These are phyloP conservation scores for Arabidopsis suecica DNA, from an alignment of 345 rosid species.

Conservation along the genomic window DNA sequence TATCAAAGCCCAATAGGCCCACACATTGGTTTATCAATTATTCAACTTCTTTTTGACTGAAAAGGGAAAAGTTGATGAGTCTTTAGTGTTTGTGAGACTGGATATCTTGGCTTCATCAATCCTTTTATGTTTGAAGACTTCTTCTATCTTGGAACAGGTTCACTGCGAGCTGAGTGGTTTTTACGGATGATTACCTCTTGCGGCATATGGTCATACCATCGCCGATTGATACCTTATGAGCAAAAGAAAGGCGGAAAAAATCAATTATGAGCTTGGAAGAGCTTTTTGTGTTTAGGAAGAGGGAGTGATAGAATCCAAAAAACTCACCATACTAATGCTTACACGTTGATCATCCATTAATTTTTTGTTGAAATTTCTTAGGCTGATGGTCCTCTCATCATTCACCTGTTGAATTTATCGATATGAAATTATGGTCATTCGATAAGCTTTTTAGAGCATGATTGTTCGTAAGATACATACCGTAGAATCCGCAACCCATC, in stretches of 20 bases:
- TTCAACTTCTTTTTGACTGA: neutral
- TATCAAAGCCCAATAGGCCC: too few species aligned
- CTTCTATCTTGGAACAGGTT: constrained; percentile 13
- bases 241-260: neutral
- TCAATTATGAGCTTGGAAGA: constrained; percentile 1
- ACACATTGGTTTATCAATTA: too few species aligned
- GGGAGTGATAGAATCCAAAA: neutral
- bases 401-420: constrained; percentile 56
- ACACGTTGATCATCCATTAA: constrained; percentile 73
- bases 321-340: constrained; percentile 81
- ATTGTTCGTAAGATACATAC: constrained; percentile 44
- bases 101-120: constrained; percentile 3
- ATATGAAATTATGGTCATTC: neutral
- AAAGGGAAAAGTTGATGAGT: neutral
- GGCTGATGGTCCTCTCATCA: constrained; percentile 73
- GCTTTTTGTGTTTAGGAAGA: constrained; percentile 8
- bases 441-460: constrained; percentile 1
- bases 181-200: constrained; percentile 53
- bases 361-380: constrained; percentile 70
- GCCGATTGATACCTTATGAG: constrained; percentile 79
- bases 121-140: neutral
- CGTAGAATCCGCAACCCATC: constrained; percentile 84
- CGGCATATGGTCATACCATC: constrained; percentile 91
- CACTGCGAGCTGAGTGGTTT: neutral
- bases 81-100: neutral